Base-by-base conservation (phyloP, 2,329 filamentous ascomycete species). In the Diatrype stigma region DNA sequence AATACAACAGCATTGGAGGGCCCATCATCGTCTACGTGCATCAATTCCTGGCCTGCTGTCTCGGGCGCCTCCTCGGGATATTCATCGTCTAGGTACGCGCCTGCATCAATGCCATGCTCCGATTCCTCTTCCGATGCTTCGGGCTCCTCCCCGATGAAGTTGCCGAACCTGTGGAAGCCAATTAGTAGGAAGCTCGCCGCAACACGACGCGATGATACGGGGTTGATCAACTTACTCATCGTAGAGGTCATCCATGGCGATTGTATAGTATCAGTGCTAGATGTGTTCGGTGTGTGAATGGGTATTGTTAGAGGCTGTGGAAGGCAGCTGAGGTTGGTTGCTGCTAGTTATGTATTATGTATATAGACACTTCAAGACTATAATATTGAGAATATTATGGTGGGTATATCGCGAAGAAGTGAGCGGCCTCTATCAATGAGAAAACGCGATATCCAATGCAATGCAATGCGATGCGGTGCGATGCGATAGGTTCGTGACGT, bases 1-100 rank as follows among this genome's bases (percentile, higher is more conserved):
- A 99, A 81, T 51, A 99, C 82, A n/a, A 99, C 91, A 47, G 94
- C 93, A 70, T 97, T 99, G 5, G 92, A 96, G 3, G 93, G 89
- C 14, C 89, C 91, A 46, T 92, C 87, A 69, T 90, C 84, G 67
- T 97, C 93, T 42, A 97, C 75, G 64, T 97, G 90, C 93, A 99
- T 97, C 62, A 94, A 75, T 72, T 96, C 89, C 68, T 95, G 87
- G 44, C 87, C 86, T 35, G 85, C 79, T 38, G 72, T 76, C 45
- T 82, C 82, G 54, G 79, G 82, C 17, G 82, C 83, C 52, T 84
- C 81, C 48, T 82, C 83, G 28, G 81, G 79, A 23, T 87, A 87
- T 57, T 93, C 87, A 62, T 90, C 86, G 70, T 96, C 96, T 63
- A 86, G 84, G 65, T 93, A 91, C 63, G 89, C 86, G 66, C 82